Conservation (phyloP, 176 grass and related monocot genomes). For the Zea luxurians region DNA sequence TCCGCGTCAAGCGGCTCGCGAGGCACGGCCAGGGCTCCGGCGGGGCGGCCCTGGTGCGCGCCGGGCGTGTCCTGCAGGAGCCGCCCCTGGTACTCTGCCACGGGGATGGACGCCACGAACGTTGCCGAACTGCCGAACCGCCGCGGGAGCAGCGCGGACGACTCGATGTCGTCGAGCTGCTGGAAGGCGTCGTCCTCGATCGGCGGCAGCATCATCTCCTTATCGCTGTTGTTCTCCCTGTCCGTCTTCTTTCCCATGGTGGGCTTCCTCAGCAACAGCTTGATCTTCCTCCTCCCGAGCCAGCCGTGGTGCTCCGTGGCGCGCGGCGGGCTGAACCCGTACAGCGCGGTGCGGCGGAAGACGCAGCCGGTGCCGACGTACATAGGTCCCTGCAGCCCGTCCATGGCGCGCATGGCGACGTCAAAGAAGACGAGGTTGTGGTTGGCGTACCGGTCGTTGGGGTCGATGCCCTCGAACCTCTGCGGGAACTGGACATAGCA, state of each 20-base stretch:
- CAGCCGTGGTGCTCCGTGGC: slow-evolving; percentile 92
- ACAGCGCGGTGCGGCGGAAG: slow-evolving; percentile 88
- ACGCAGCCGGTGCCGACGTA: slow-evolving; percentile 95
- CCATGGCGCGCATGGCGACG: slow-evolving; percentile 93
- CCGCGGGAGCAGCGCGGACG: slow-evolving; percentile 60
- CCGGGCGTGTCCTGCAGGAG: slow-evolving; percentile 78
- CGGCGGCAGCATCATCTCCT: slow-evolving; percentile 60
- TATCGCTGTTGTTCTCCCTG: slow-evolving; percentile 35
- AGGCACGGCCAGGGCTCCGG: slow-evolving; percentile 72
- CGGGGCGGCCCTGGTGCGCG: slow-evolving; percentile 67
- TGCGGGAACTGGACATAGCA: slow-evolving; percentile 97
- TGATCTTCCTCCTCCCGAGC: slow-evolving; percentile 83
- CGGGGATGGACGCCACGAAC: slow-evolving; percentile 70
- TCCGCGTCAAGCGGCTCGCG: slow-evolving; percentile 81
- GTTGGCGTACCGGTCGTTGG: slow-evolving; percentile 87
- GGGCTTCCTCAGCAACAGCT: slow-evolving; percentile 58
- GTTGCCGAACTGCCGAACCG: slow-evolving; percentile 67
- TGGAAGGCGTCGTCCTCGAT: slow-evolving; percentile 47
- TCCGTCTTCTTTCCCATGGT: slow-evolving; percentile 93
- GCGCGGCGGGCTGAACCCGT: slow-evolving; percentile 84
- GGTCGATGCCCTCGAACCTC: slow-evolving; percentile 88
- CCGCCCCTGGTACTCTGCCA: slow-evolving; percentile 92
- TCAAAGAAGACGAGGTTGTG: slow-evolving; percentile 98
- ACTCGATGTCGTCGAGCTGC: slow-evolving; percentile 65
- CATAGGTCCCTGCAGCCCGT: slow-evolving; percentile 89